These are phyloP conservation scores for Danielia reshetovae DNA, from an alignment of 805 yeast genomes.

Conservation along the genomic window DNA sequence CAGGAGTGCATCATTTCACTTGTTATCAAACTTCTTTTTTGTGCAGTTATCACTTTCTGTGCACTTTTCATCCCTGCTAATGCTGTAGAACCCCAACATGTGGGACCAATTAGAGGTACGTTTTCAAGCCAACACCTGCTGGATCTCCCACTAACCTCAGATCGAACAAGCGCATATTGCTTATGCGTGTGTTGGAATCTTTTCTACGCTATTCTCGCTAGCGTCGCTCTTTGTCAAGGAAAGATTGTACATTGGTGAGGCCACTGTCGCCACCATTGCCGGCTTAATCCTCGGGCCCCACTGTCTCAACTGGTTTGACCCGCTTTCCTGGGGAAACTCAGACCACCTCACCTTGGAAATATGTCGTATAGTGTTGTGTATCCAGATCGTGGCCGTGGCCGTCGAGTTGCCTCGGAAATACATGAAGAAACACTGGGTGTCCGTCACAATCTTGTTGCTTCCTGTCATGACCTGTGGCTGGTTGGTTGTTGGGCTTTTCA, in stretches of 20 bases:
- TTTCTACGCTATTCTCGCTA: conserved; percentile 74
- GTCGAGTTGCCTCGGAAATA: conserved; percentile 90
- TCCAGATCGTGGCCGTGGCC: conserved; percentile 91
- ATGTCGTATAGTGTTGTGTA: conserved; percentile 74
- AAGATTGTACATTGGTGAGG: conserved; percentile 83
- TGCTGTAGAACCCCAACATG: conserved; percentile 8
- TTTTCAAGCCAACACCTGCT: conserved; percentile 8
- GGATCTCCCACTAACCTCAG: conserved; percentile 16
- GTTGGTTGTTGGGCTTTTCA: conserved; percentile 75
- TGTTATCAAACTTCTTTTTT: too few relatives aligned
- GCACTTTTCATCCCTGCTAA: too few relatives aligned
- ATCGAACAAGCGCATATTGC: conserved; percentile 73
- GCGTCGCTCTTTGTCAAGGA: conserved; percentile 82
- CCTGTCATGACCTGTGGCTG: conserved; percentile 93
- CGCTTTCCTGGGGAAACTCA: conserved; percentile 79
- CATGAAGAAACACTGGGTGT: conserved; percentile 78
- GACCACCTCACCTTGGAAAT: conserved; percentile 81
- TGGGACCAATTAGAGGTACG: conserved; percentile 36
- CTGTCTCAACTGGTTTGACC: conserved; percentile 78
- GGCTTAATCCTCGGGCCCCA: conserved; percentile 90
- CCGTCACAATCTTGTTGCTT: conserved; percentile 67
- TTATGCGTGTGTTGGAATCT: conserved; percentile 82
- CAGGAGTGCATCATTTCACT: too few relatives aligned
- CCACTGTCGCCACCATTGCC: conserved; percentile 79
- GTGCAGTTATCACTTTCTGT: too few relatives aligned